Base-by-base conservation (phyloP, 116 monocot genomes). In the Iris pallida region DNA sequence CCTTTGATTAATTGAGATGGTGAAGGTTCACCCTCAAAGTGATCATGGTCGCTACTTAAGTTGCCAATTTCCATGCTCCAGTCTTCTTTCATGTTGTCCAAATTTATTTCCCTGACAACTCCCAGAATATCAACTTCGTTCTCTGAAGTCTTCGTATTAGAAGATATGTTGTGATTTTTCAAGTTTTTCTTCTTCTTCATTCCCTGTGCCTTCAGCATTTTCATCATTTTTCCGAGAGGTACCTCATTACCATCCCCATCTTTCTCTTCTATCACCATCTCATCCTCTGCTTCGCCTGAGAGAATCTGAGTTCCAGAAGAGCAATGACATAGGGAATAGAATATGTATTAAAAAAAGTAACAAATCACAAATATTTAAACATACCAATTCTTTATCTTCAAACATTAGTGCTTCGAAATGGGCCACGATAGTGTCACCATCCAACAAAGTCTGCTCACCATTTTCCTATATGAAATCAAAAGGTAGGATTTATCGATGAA, bases 81-180 rank as follows among this genome's bases (percentile, higher is more conserved):
- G 1, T 40, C 57, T 70, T 48, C 65, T 68, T 81, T 75, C 47
- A 72, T 12, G 41, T 68, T 83, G 59, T 88, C 84, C 60, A 88
- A 65, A 71, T 90, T 88, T 73, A 98, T 93, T 68, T 98, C 98
- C 59, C 98, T 81, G 5, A 93, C 86, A 76, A 98, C 74, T 61
- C 90, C 88, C 57, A 98, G 65, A 18, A 98, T 70, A 84, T 98
- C 93, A 81, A 87, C 55, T n/a, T 98, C 88, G 56, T 77, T 79
- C 64, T 87, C 87, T 65, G 45, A 48, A 13, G 64, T 77, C 63
- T 75, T 66, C 13, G 44, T 30, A 45, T 74, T 77, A 66, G 65
- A 68, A 48, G 54, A 43, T 19, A 49, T 54, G 64, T 64, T 67
- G 14, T 71, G 58, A 49, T 69, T 83, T 68, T 82, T 86, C 17